phyloP scores from a whole-genome alignment of 108 stramenopile species.

The Nitzschia sp. region DNA sequence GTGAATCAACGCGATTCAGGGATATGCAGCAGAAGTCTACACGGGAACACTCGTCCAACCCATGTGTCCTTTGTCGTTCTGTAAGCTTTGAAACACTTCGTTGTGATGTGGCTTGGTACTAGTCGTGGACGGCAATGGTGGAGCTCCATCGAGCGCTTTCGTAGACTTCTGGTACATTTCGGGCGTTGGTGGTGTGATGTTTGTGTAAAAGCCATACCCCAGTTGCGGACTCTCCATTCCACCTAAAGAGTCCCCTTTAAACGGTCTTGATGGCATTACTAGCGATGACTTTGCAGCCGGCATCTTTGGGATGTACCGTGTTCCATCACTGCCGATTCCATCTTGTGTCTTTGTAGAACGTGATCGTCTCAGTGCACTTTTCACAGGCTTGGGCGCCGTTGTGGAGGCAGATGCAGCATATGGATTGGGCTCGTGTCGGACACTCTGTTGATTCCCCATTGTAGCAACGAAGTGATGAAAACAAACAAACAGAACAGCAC shows the following conservation, averaged over 20 bases:
- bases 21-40: conserved; percentile 1
- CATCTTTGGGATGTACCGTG: conserved; percentile 45
- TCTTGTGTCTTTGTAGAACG: conserved; percentile 25
- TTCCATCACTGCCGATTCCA: not conserved
- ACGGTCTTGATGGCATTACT: conserved; percentile 44
- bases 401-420: conserved; percentile 38
- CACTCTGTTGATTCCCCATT: conserved; percentile 52
- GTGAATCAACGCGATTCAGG: not conserved
- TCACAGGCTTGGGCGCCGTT: conserved; percentile 20
- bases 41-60: conserved; percentile 51
- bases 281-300: conserved; percentile 38
- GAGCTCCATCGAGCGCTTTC: not conserved
- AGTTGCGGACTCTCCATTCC: conserved; percentile 62
- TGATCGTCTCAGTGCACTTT: conserved; percentile 38
- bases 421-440: conserved; percentile 38
- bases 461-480: not conserved
- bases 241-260: conserved; percentile 18
- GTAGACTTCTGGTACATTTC: conserved; percentile 46
- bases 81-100: conserved; percentile 44
- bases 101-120: conserved; percentile 18
- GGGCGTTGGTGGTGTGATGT: conserved; percentile 76
- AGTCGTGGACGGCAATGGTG: not conserved
- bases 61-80: conserved; percentile 28
- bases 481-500: not conserved
- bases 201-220: conserved; percentile 73